Base-by-base conservation (phyloP, 2,329 filamentous ascomycete genomes). In the Orbilia ellipsospora region DNA sequence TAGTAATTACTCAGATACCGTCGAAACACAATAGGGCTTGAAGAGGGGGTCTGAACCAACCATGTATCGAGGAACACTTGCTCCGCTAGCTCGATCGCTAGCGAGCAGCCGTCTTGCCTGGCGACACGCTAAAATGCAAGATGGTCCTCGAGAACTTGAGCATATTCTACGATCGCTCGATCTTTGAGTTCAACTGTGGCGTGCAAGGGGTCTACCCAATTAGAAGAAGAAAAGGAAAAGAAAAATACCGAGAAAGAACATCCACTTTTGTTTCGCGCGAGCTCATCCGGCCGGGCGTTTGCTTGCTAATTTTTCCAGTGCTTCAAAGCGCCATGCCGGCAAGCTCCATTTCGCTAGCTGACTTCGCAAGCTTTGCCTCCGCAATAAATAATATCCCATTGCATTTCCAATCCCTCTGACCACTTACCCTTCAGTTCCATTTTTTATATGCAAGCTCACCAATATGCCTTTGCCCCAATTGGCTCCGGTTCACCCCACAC, bases 381-480 rank as follows among this genome's bases (percentile, higher is more conserved):
- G 31, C 8, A 36, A 36, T 36, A 36, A 36, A 36, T 36, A 36
- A 36, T 36, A 36, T 10, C 31, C 31, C 31, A 36, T 36, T 36
- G 6, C 31, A 36, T 36, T 36, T 6, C 31, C 31, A 36, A 7
- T 10, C 31, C 31, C 5, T 36, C 31, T 6, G 10, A 36, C 31
- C 31, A 7, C 10, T 36, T 36, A 36, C 10, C 8, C 31, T 36
- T 36, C 10, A 6, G 31, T 4, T 36, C 31, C 5, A 6, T 1
- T 36, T 36, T 36, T 36, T 36, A 36, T 36, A 10, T 7, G 31
- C 10, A 36, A 36, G 31, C 40, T 13, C n/a, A 45, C 23, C 65
- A 44, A 36, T 26, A 69, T 69, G 65, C 48, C 50, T 12, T 23
- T 55, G 56, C 20, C 48, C 56, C 56, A 16, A 36, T 52, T 48